Conservation (phyloP, 768 basidiomycete genomes). For the Tremella yokohamensis region DNA sequence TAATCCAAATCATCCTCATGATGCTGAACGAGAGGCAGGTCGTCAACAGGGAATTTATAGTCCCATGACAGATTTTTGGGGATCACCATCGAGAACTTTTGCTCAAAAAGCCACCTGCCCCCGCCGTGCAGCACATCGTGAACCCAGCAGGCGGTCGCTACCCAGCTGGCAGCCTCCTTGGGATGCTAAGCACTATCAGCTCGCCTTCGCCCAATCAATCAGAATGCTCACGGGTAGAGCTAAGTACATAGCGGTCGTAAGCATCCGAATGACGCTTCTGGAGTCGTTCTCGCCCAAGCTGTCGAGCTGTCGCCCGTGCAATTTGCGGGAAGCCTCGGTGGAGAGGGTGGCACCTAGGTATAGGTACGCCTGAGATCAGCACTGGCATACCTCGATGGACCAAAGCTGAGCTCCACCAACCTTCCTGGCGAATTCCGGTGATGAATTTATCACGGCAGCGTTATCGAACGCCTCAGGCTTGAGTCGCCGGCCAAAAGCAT, state of each 20-base stretch:
- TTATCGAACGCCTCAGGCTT: neutral
- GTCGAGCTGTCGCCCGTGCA: slow-evolving; percentile 7
- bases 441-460: too few species aligned
- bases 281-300: neutral
- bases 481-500: neutral
- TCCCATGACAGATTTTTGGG: neutral
- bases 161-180: slow-evolving; percentile 7
- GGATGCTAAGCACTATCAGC: neutral
- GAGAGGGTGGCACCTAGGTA: too few species aligned
- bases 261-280: neutral
- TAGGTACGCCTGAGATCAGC: too few species aligned
- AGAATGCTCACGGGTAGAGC: neutral
- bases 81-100: neutral
- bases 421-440: too few species aligned
- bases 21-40: neutral
- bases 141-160: slow-evolving; percentile 10
- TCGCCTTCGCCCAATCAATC: neutral
- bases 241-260: neutral
- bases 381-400: too few species aligned
- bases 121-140: slow-evolving; percentile 8
- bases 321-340: neutral
- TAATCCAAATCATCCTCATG: too few species aligned
- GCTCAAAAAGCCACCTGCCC: slow-evolving; percentile 6
- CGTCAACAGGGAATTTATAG: neutral
- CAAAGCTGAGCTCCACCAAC: too few species aligned